Evolutionary conservation across 345 rosid genomes (phyloP).

Genomic region (Carallia pectinifolia): DNA sequence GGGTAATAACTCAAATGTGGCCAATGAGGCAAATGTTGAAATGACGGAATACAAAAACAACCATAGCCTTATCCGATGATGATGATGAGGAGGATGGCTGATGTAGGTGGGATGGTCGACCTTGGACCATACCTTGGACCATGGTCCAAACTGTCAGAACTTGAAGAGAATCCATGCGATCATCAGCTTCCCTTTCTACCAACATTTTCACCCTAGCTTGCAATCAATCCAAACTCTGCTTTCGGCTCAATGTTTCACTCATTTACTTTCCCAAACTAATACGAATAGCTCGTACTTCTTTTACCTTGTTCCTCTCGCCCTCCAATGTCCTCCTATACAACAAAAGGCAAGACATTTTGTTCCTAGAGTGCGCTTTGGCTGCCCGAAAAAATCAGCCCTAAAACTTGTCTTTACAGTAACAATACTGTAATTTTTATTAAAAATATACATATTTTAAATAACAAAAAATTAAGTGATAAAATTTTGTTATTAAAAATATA

Average conservation of each 20-base stretch:
- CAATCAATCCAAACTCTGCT: constrained; percentile 11
- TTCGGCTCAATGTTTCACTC: not conserved
- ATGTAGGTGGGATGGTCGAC: constrained; percentile 3
- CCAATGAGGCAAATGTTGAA: too few relatives aligned
- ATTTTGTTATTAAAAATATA: too few relatives aligned
- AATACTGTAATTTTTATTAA: too few relatives aligned
- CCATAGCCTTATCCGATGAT: constrained; percentile 25
- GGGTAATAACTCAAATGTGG: too few relatives aligned
- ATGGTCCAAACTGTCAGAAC: constrained; percentile 31
- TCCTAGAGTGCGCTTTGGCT: too few relatives aligned
- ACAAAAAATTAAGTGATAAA: too few relatives aligned
- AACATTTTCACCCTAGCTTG: not conserved
- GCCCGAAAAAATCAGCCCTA: too few relatives aligned
- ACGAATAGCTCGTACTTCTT: too few relatives aligned
- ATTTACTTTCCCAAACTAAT: not conserved
- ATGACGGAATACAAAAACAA: not conserved
- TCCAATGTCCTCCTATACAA: too few relatives aligned
- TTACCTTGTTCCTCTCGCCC: not conserved
- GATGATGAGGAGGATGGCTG: constrained; percentile 16
- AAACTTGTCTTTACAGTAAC: too few relatives aligned
- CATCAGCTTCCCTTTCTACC: constrained; percentile 19
- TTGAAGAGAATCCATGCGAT: constrained; percentile 35
- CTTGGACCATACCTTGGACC: constrained; percentile 10
- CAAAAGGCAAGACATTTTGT: too few relatives aligned
- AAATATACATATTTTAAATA: too few relatives aligned